Percentiles rank a stretch among this genome's conserved stretches.
These are phyloP conservation scores for Babesia sp. DNA, from an alignment of 169 alveolate species.

Conservation along the genomic window DNA sequence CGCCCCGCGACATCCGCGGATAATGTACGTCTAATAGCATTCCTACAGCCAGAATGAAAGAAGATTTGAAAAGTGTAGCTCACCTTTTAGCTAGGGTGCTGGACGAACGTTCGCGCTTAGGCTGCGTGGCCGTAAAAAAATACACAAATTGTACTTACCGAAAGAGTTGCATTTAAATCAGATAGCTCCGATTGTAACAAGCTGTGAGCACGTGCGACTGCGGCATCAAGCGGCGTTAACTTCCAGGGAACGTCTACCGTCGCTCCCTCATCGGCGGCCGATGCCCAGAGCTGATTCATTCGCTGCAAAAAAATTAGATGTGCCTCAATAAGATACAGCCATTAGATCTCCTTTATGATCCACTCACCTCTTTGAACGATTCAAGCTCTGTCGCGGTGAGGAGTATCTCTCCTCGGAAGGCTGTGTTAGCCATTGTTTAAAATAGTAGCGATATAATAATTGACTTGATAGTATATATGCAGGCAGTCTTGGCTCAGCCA, in stretches of 20 bases:
- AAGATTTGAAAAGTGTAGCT: background rate
- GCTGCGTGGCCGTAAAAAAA: background rate
- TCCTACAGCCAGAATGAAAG: background rate
- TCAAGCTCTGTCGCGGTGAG: conserved; percentile 40
- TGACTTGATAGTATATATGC: too few relatives aligned
- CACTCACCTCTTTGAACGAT: conserved; percentile 15
- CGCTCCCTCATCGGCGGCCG: conserved; percentile 11
- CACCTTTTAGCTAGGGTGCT: conserved; percentile 3
- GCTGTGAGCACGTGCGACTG: conserved; percentile 11
- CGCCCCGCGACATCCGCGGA: conserved; percentile 22
- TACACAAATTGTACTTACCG: conserved; percentile 3
- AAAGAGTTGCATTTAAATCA: conserved; percentile 2
- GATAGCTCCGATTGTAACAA: background rate
- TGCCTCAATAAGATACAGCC: background rate
- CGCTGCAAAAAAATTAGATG: conserved; percentile 8
- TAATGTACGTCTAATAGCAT: background rate
- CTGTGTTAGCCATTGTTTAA: conserved; percentile 30
- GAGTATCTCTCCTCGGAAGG: conserved; percentile 31
- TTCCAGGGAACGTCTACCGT: conserved; percentile 34
- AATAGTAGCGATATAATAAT: background rate
- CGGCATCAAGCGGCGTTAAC: conserved; percentile 24
- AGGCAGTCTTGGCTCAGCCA: too few relatives aligned
- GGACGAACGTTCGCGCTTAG: conserved; percentile 32
- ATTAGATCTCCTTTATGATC: background rate
- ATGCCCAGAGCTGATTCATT: conserved; percentile 24